A percentile compares a stretch with the other conserved stretches of the same genome.
Conservation (phyloP, 768 basidiomycete species). For the Hebeloma cylindrosporum region DNA sequence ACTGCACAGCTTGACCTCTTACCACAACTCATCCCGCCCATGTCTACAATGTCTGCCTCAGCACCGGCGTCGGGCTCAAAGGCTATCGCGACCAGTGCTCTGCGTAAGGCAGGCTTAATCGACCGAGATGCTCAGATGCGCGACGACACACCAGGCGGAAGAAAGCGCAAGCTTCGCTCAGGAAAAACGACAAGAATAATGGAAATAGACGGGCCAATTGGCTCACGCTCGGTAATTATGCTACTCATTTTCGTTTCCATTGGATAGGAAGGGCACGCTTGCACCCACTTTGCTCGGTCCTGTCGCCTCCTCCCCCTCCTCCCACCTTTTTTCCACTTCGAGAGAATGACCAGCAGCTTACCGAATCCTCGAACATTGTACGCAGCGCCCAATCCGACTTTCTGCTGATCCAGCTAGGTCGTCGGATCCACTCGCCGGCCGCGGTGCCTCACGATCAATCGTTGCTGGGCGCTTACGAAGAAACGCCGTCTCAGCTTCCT, state of each 20-base stretch:
- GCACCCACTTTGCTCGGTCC: conserved; percentile 31
- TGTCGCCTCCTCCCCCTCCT: conserved; percentile 40
- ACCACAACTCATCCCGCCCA: conserved; percentile 9
- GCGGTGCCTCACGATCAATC: conserved; percentile 54
- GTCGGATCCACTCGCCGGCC: conserved; percentile 60
- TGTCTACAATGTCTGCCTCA: conserved; percentile 56
- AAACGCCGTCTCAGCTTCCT: conserved; percentile 44
- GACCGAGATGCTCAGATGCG: conserved; percentile 77
- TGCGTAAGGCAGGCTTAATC: conserved; percentile 73
- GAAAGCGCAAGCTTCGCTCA: conserved; percentile 67
- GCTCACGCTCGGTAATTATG: conserved; percentile 68
- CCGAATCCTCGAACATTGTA: conserved; percentile 35
- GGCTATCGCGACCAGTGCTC: conserved; percentile 56
- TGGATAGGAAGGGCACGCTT: conserved; percentile 31
- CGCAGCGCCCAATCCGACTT: conserved; percentile 33
- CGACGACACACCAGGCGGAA: conserved; percentile 73
- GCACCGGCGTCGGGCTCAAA: conserved; percentile 59
- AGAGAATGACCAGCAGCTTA: conserved; percentile 36
- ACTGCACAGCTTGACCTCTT: too few species aligned
- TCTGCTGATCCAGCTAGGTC: conserved; percentile 37
- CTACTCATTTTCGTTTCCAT: conserved; percentile 31
- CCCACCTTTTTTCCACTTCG: conserved; percentile 36
- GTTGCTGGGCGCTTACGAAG: conserved; percentile 57
- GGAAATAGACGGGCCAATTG: conserved; percentile 56
- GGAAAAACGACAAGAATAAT: conserved; percentile 57